Conservation (phyloP, 2,329 filamentous ascomycete genomes). For the Penicillium crustosum region DNA sequence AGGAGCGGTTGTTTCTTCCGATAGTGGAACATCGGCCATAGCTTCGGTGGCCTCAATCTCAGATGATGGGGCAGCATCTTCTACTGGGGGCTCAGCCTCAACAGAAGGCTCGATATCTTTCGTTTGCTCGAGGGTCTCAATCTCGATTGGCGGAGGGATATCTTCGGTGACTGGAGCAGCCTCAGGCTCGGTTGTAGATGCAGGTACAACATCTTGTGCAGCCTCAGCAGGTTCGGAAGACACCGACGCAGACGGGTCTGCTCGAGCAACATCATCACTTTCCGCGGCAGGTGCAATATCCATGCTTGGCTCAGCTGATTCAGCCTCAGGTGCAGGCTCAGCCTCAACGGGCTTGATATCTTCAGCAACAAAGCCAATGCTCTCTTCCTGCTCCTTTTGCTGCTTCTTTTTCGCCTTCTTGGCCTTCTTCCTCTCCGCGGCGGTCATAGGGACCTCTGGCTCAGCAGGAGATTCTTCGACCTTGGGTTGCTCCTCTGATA, state of each 20-base stretch:
- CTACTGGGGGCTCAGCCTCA: neutral
- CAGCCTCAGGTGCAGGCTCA: neutral
- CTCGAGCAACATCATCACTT: neutral
- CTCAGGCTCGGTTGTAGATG: neutral
- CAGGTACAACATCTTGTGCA: neutral
- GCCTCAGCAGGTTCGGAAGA: neutral
- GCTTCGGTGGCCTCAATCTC: neutral
- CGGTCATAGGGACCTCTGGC: slow-evolving; percentile 17
- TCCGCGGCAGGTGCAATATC: neutral
- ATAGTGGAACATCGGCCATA: neutral
- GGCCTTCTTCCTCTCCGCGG: slow-evolving; percentile 18
- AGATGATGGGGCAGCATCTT: neutral
- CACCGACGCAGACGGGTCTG: neutral
- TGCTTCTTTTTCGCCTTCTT: slow-evolving; percentile 22
- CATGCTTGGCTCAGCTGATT: neutral
- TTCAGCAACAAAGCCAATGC: neutral
- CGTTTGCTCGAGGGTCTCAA: neutral
- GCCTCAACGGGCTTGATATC: slow-evolving; percentile 6
- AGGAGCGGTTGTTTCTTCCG: neutral
- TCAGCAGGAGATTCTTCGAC: neutral
- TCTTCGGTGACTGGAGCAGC: neutral
- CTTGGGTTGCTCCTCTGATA: neutral
- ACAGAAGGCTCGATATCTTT: neutral
- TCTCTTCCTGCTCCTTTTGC: slow-evolving; percentile 14
- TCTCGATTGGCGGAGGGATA: neutral